These are phyloP conservation scores for Malassezia restricta DNA, from an alignment of 1,284 basidiomycete species.

Conservation along the genomic window DNA sequence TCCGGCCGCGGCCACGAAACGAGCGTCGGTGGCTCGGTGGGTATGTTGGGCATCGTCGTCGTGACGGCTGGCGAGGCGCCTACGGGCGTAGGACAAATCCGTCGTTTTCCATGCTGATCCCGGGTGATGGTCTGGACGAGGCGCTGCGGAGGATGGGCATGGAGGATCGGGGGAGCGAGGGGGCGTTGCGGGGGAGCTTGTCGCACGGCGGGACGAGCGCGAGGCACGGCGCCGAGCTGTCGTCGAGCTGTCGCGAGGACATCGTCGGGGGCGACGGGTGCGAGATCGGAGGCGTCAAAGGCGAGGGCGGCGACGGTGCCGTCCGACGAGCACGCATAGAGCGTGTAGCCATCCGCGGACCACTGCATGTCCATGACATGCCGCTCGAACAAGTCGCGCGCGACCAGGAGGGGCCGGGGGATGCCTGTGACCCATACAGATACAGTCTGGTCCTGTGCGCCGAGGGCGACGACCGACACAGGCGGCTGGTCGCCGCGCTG, in stretches of 20 bases:
- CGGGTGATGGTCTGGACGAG: constrained; percentile 2
- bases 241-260: constrained; percentile 46
- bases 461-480: constrained; percentile 30
- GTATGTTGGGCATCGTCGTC: too few relatives aligned
- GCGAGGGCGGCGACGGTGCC: constrained; percentile 79
- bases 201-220: constrained; percentile 13
- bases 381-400: constrained; percentile 82
- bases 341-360: constrained; percentile 66
- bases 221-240: constrained; percentile 17
- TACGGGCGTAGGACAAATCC: constrained; percentile 52
- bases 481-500: constrained; percentile 13
- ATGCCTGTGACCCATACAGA: constrained; percentile 48
- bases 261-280: constrained; percentile 63
- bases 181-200: not conserved
- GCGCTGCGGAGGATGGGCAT: constrained; percentile 3
- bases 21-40: too few relatives aligned
- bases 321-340: constrained; percentile 91
- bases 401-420: constrained; percentile 81
- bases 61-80: not conserved
- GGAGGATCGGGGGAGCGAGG: not conserved
- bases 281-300: constrained; percentile 68
- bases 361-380: constrained; percentile 92
- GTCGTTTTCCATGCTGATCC: constrained; percentile 54
- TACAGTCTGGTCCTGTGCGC: constrained; percentile 24
- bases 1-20: too few relatives aligned